These are phyloP conservation scores for Vicia sativa DNA, from an alignment of 306 rosid genomes.

Conservation along the genomic window DNA sequence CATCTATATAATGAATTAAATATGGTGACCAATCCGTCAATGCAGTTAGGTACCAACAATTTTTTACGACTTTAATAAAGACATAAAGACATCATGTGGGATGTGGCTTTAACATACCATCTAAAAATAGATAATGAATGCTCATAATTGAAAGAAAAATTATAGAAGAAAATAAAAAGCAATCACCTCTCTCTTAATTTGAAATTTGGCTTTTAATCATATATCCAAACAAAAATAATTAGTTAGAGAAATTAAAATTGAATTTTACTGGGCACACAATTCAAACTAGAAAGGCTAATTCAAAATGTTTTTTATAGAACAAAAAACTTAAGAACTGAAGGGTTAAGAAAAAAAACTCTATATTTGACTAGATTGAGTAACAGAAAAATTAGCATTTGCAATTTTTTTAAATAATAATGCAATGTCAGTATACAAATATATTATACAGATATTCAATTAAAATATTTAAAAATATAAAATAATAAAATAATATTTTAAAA, in stretches of 20 bases:
- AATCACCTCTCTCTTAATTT: constrained; percentile 13
- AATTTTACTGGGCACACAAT: neutral
- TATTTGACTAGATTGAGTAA: constrained; percentile 4
- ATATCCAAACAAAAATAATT: neutral
- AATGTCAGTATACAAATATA: no score
- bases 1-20: neutral
- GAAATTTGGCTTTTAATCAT: neutral
- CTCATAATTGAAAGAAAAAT: constrained; percentile 17
- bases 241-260: neutral
- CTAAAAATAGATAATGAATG: neutral
- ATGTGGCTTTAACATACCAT: constrained; percentile 3
- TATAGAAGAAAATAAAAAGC: neutral
- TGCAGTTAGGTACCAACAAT: constrained; percentile 24
- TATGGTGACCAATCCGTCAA: constrained; percentile 17
- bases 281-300: constrained; percentile 16
- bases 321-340: no score
- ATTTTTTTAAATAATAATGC: no score
- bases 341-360: no score
- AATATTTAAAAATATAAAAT: no score
- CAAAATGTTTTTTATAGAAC: neutral
- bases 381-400: neutral
- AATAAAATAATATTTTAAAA: no score
- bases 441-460: no score
- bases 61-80: constrained; percentile 18
- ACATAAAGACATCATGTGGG: constrained; percentile 20